Conservation (phyloP, 75 land plant species). For the Gnetum montanum region DNA sequence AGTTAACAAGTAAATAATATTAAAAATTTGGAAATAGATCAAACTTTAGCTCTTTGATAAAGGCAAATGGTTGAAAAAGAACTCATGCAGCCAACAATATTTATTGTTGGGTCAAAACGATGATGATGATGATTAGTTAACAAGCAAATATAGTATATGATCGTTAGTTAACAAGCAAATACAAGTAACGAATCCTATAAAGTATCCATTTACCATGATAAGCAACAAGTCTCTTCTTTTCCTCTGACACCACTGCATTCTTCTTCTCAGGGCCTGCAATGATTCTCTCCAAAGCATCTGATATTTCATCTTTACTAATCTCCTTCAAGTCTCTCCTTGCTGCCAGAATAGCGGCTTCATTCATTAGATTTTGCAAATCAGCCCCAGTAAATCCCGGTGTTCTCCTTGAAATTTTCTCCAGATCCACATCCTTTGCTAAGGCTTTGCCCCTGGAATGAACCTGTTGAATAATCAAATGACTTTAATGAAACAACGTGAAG, state of each 20-base stretch:
- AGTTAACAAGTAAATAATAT: too few species aligned
- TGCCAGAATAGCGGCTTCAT: slow-evolving; percentile 99
- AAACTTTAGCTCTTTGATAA: too few species aligned
- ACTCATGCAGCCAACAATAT: background rate
- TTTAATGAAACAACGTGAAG: background rate
- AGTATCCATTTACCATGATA: slow-evolving; percentile 85
- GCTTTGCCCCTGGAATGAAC: slow-evolving; percentile 99
- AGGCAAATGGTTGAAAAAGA: too few species aligned
- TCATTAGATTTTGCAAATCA: slow-evolving; percentile 97
- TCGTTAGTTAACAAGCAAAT: too few species aligned
- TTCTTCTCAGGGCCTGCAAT: slow-evolving; percentile 99
- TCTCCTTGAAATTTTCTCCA: slow-evolving; percentile 95
- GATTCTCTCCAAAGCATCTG: slow-evolving; percentile 98
- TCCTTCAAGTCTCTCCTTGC: slow-evolving; percentile 97
- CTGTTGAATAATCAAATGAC: slow-evolving; percentile 19
- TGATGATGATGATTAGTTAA: too few species aligned
- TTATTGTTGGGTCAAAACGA: too few species aligned
- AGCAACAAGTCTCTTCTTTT: slow-evolving; percentile 93
- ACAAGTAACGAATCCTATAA: too few species aligned
- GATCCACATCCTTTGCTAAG: slow-evolving; percentile 96
- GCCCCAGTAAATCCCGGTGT: slow-evolving; percentile 99
- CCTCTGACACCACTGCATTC: slow-evolving; percentile 99
- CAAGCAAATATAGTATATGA: too few species aligned
- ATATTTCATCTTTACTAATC: slow-evolving; percentile 99
- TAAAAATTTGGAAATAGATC: too few species aligned